Evolutionary conservation across 192 early-diverging fungal genomes (phyloP), one percentile per base, ranked within the genome.

Genomic region (Mortierella antarctica): DNA sequence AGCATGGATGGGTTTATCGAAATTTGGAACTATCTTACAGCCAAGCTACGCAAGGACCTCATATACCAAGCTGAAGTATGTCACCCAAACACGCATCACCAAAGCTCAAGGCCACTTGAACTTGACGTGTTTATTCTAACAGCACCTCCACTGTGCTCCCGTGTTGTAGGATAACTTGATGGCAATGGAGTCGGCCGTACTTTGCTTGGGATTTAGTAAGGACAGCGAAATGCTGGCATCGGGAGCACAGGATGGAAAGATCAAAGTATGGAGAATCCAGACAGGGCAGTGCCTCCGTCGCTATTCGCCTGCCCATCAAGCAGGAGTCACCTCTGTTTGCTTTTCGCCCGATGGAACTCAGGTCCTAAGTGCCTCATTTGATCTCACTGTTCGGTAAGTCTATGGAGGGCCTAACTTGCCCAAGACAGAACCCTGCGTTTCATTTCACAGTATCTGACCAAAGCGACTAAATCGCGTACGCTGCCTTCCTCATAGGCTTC

Each of bases 1-100:
- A 93, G 91, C 57, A 83, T 89, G 47, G 98, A 98, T 86, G 98
- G 98, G 2, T 95, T 98, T 80, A 95, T 99, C 72, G 98, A 99
- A 83, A 78, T 99, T 14, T 99, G 95, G 96, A 96, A 97, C 68
- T 93, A 91, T 64, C 85, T 94, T 63, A 97, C 96, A 1, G 96
- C 95, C 2, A 99, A 97, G 74, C 85, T 96, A 20, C 84, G 95
- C 42, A 92, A 86, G 59, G 96, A 97, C 84, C 83, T 99, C 23
- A 88, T 91, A 63, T 99, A 97, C 81, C 97, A 99, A 80, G 90
- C 91, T 0, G 93, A 97, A 62, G 95, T 90, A 79, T 71, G 41
- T 50, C 42, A 9, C 8, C 9, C n/a, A 20, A 7, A 39, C 46
- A 67, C 50, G 31, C 31, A 31, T 15, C 12, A 51, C 4, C n/a